A percentile compares a stretch with the other conserved stretches of the same genome.
These are phyloP conservation scores for Aureobasidium sp. DNA, from an alignment of 2,329 filamentous ascomycete genomes.

Conservation along the genomic window DNA sequence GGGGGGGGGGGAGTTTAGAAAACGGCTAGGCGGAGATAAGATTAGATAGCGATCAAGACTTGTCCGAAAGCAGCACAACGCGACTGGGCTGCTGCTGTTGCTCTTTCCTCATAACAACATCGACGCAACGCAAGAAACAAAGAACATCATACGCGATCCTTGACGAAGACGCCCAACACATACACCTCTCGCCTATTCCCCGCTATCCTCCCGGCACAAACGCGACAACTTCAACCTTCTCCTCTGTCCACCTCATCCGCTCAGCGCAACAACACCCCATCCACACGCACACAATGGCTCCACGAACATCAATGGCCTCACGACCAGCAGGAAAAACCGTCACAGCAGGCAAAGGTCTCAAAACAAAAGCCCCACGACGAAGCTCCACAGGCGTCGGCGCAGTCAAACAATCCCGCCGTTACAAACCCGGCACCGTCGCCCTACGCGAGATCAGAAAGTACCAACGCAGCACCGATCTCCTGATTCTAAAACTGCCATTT, in stretches of 20 bases:
- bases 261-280: too few relatives aligned
- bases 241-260: neutral
- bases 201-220: too few relatives aligned
- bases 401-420: constrained; percentile 48
- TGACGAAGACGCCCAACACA: too few relatives aligned
- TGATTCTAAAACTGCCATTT: constrained; percentile 75
- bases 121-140: neutral
- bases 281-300: neutral
- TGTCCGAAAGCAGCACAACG: neutral
- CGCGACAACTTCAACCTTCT: too few relatives aligned
- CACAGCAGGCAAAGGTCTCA: constrained; percentile 9
- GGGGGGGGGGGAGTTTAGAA: neutral
- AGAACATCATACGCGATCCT: neutral
- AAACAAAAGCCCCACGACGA: constrained; percentile 3
- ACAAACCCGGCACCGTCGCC: constrained; percentile 62
- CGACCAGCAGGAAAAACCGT: constrained; percentile 20
- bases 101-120: neutral
- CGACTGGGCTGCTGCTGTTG: neutral
- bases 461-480: constrained; percentile 80
- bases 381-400: neutral
- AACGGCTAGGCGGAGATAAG: neutral
- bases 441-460: constrained; percentile 87
- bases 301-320: constrained; percentile 9
- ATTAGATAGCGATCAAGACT: neutral
- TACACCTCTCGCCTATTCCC: too few relatives aligned